phyloP scores from a whole-genome alignment of 1,284 basidiomycete species.

The Ganoderma leucocontextum region DNA sequence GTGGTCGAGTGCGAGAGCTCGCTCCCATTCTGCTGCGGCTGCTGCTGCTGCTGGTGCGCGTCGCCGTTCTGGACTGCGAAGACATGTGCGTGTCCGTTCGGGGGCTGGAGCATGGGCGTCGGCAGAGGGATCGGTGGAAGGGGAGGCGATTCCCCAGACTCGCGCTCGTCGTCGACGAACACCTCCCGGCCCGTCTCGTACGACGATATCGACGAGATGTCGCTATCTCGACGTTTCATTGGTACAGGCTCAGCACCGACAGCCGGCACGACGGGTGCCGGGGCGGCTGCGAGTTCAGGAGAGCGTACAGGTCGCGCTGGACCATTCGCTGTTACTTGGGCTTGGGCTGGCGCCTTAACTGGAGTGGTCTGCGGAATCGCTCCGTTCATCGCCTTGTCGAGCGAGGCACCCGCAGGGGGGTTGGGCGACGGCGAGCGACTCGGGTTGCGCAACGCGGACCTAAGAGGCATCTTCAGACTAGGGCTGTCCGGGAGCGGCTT shows the following conservation, averaged over 20 bases:
- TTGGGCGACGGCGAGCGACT: constrained; percentile 58
- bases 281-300: not conserved
- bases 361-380: not conserved
- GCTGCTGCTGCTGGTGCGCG: constrained; percentile 20
- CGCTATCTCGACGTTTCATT: constrained; percentile 38
- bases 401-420: constrained; percentile 43
- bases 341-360: constrained; percentile 14
- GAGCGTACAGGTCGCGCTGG: not conserved
- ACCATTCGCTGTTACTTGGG: not conserved
- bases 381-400: not conserved
- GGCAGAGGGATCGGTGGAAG: constrained; percentile 5
- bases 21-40: constrained; percentile 33
- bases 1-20: constrained; percentile 38
- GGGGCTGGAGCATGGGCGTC: not conserved
- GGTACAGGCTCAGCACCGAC: constrained; percentile 10
- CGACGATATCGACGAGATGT: constrained; percentile 59
- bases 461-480: constrained; percentile 56
- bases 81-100: not conserved
- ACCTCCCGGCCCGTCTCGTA: constrained; percentile 68
- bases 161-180: constrained; percentile 43
- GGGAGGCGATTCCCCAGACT: constrained; percentile 17
- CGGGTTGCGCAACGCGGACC: constrained; percentile 65
- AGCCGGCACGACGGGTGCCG: not conserved
- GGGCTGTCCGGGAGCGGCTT: constrained; percentile 31
- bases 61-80: constrained; percentile 13